These are phyloP conservation scores for Diaporthe amygdali DNA, from an alignment of 2,329 filamentous ascomycete species.

Conservation along the genomic window DNA sequence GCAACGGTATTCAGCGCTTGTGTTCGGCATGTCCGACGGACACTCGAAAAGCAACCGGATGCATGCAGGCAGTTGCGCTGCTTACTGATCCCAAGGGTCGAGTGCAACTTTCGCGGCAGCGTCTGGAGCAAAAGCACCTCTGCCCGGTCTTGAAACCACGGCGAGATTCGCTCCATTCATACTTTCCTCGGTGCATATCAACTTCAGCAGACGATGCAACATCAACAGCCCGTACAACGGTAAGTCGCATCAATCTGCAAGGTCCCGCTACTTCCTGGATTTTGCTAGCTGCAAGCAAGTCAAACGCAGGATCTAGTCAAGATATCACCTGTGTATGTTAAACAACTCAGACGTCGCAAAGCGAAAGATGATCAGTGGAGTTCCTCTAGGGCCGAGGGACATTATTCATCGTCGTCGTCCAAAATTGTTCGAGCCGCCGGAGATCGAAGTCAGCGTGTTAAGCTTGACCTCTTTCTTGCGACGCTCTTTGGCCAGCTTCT, in stretches of 20 bases:
- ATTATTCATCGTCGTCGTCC: not conserved
- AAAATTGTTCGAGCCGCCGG: constrained; percentile 39
- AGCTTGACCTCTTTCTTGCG: constrained; percentile 72
- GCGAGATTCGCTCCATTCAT: not conserved
- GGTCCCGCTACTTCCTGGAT: not conserved
- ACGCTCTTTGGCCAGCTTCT: constrained; percentile 61
- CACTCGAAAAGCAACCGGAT: not conserved
- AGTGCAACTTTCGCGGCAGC: not conserved
- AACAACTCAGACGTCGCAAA: not conserved
- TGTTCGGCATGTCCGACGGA: not conserved
- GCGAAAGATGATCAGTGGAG: not conserved
- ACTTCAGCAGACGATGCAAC: not conserved
- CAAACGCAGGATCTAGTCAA: not conserved
- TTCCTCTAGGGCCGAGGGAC: not conserved
- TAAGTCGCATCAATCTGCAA: too few relatives aligned
- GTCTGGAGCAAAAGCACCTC: not conserved
- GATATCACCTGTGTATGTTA: not conserved
- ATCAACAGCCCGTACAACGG: not conserved
- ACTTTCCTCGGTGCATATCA: not conserved
- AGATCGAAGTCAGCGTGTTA: constrained; percentile 67
- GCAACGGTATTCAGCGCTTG: not conserved
- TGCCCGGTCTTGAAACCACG: not conserved
- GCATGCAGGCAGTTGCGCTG: constrained; percentile 1
- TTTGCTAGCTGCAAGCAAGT: not conserved
- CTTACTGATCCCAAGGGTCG: not conserved